Evolutionary conservation across 2,329 filamentous ascomycete genomes (phyloP).

Genomic region (Microdochium nivale): DNA sequence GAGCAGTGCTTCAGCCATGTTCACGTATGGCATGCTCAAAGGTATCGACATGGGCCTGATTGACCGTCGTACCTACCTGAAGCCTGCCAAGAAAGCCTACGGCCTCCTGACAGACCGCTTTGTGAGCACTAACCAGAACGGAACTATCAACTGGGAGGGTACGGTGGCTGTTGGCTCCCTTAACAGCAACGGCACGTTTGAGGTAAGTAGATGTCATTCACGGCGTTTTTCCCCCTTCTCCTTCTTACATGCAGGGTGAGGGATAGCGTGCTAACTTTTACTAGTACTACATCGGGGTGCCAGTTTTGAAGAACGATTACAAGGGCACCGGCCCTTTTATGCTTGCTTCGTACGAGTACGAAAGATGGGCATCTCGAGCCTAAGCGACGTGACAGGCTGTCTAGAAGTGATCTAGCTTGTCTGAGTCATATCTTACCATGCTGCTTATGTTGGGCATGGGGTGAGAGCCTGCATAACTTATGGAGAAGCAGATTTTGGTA

Average conservation of each 20-base stretch:
- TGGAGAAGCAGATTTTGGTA: no score
- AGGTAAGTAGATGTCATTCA: constrained; percentile 26
- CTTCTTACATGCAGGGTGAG: no score
- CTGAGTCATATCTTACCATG: no score
- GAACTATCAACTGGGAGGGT: constrained; percentile 38
- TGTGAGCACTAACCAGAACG: constrained; percentile 34
- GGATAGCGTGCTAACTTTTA: background rate
- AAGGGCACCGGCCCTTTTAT: constrained; percentile 30
- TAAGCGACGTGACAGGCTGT: background rate
- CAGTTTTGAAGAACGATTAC: constrained; percentile 24
- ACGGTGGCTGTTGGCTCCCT: constrained; percentile 43
- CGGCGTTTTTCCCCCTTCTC: no score
- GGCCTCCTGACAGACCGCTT: constrained; percentile 32
- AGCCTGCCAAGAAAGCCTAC: constrained; percentile 32
- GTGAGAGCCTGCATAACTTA: no score
- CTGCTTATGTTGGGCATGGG: no score
- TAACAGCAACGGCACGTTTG: constrained; percentile 34
- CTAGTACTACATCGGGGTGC: constrained; percentile 32
- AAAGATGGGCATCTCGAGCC: constrained; percentile 7
- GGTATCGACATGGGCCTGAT: constrained; percentile 30
- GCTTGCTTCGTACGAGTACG: constrained; percentile 25
- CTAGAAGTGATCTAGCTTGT: no score
- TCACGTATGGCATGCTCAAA: constrained; percentile 41
- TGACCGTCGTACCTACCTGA: constrained; percentile 19
- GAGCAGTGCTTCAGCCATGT: constrained; percentile 50